Base-by-base conservation (phyloP, 495 filamentous ascomycete species). In the Penicillium bialowiezense region DNA sequence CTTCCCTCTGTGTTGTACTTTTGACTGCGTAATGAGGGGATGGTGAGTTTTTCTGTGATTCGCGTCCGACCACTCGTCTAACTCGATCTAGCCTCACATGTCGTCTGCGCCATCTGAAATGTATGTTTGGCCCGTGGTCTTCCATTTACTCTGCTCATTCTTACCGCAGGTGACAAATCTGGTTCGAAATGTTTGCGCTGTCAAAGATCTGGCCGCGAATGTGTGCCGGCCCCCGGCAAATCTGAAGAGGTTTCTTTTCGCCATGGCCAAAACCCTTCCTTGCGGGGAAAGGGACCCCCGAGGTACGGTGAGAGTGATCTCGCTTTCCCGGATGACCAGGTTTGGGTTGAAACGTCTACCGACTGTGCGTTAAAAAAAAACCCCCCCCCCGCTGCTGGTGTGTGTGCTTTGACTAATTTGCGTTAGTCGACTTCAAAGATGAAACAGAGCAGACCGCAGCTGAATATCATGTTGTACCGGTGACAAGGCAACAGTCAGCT, bases 31-130 rank as follows among this genome's bases (percentile, higher is more conserved):
- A 50, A 73, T 71, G 70, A 73, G 70, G 68, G 70, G 70, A 69
- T 73, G 70, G 70, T 73, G 20, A 66, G 68, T 69, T n/a, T 40
- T 9, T 20, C 8, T 23, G 5, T 33, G 23, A 10, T 23, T 23
- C n/a, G 8, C 12, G 13, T 15, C 7, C 3, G 7, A n/a, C n/a
- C n/a, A 29, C 20, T 48, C 56, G 35, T 50, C 37, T 43, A 42
- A 41, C 14, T 14, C 44, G 9, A 47, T 35, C 19, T 50, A 73
- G 70, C 64, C 70, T 73, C 51, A 73, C 70, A 21, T 73, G 70
- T 60, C 70, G 70, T 59, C 56, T 70, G 60, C 70, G 70, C 65
- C 70, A 73, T 68, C 55, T 73, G 54, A 73, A 71, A 71, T 73
- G 70, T 73, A 59, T 36, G 48, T 44, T 15, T 0, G 31, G 19